Percentiles rank a stretch among this genome's conserved stretches.
Evolutionary conservation across 1,284 basidiomycete genomes (phyloP).

Genomic region (Ceratobasidium sp.): DNA sequence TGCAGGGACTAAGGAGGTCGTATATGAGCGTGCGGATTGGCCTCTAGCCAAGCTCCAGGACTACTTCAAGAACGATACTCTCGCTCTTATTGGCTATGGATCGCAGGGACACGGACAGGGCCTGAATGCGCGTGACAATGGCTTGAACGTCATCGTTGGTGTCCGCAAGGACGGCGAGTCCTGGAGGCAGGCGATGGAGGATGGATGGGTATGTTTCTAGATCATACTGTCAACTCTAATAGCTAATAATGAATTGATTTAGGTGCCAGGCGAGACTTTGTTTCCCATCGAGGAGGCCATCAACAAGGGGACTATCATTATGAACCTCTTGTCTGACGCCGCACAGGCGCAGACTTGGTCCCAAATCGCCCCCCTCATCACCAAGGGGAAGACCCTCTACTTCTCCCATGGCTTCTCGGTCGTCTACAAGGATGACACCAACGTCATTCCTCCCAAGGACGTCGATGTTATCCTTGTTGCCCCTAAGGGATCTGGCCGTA

Average conservation of each 20-base stretch:
- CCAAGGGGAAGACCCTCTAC: conserved; percentile 99
- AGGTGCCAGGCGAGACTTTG: conserved; percentile 96
- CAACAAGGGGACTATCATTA: conserved; percentile 95
- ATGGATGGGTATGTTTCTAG: conserved; percentile 84
- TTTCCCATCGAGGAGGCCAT: conserved; percentile 99
- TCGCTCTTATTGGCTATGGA: conserved; percentile 98
- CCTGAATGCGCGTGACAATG: conserved; percentile 98
- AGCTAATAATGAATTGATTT: conserved; percentile 17
- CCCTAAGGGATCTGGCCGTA: conserved; percentile 98
- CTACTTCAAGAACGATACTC: conserved; percentile 99
- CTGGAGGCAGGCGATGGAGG: conserved; percentile 95
- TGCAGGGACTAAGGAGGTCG: conserved; percentile 93
- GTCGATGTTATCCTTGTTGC: conserved; percentile 99
- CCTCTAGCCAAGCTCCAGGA: conserved; percentile 97
- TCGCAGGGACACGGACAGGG: conserved; percentile 99
- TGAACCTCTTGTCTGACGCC: conserved; percentile 99
- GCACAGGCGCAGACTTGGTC: conserved; percentile 97
- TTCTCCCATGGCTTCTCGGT: conserved; percentile 99
- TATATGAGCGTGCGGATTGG: conserved; percentile 99
- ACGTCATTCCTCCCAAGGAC: conserved; percentile 90
- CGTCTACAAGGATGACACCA: conserved; percentile 97
- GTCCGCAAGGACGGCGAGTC: conserved; percentile 96
- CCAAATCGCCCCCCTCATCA: conserved; percentile 88
- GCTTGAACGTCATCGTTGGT: conserved; percentile 98
- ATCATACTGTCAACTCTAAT: neutral